These are phyloP conservation scores for Allomyces macrogynus DNA, from an alignment of 192 early-diverging fungal species.

Conservation along the genomic window DNA sequence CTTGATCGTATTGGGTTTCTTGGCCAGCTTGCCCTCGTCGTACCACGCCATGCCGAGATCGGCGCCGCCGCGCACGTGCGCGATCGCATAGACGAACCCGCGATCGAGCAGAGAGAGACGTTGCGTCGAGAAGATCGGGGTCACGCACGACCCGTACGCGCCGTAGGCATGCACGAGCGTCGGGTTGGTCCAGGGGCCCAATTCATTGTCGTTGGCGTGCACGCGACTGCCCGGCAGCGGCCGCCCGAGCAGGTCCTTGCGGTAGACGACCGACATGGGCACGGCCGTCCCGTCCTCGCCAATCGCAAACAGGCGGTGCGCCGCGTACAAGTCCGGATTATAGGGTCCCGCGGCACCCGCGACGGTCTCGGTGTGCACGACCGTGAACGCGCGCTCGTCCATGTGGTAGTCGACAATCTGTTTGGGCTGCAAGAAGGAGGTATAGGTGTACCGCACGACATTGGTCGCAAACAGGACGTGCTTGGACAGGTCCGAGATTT, in stretches of 20 bases:
- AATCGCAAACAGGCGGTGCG: slow-evolving; percentile 10
- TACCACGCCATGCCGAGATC: slow-evolving; percentile 66
- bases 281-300: slow-evolving; percentile 12
- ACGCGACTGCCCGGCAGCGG: slow-evolving; percentile 4
- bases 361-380: slow-evolving; percentile 14
- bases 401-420: slow-evolving; percentile 22
- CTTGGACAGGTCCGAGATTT: slow-evolving; percentile 27
- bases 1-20: slow-evolving; percentile 50
- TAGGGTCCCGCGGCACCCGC: slow-evolving; percentile 4
- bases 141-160: slow-evolving; percentile 55
- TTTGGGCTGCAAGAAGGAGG: slow-evolving; percentile 22
- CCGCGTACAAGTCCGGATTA: slow-evolving; percentile 8
- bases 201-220: too few relatives aligned
- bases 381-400: slow-evolving; percentile 6
- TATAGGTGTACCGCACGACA: slow-evolving; percentile 22
- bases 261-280: slow-evolving; percentile 13
- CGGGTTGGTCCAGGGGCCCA: slow-evolving; percentile 12
- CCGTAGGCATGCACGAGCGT: slow-evolving; percentile 53
- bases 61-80: slow-evolving; percentile 63
- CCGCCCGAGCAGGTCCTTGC: slow-evolving; percentile 11
- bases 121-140: slow-evolving; percentile 57
- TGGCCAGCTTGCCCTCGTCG: slow-evolving; percentile 39
- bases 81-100: slow-evolving; percentile 61
- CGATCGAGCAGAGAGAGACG: slow-evolving; percentile 54
- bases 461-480: slow-evolving; percentile 18